Evolutionary conservation across 2,329 filamentous ascomycete genomes (phyloP), one percentile per base, ranked within the genome.

Genomic region (Ophiocordyceps sinensis): DNA sequence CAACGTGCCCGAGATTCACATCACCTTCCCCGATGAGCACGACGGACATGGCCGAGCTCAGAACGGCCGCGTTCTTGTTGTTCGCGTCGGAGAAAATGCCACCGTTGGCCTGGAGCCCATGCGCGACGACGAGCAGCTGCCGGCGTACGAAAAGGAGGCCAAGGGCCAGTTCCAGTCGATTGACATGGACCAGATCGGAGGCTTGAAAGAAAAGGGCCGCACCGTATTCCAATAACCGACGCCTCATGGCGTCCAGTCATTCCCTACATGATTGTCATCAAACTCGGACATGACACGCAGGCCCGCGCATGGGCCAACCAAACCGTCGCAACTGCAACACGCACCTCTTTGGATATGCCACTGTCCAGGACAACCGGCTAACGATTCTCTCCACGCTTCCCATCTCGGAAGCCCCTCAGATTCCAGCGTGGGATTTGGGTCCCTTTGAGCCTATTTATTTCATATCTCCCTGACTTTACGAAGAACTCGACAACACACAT

Each of bases 11-110:
- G 85, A 96, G 66, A 98, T 98, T 55, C 86, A 88, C 63, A 94
- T 98, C 62, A 96, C 91, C 30, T 96, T 98, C 69, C 91, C 91
- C 14, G 85, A 93, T 53, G 91, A 96, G 68, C 81, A 93, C 51
- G 88, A 95, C 56, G 84, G 86, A 50, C 68, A 76, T 41, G 89
- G 89, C 51, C 85, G 79, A 62, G 73, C 74, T 52, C 83, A 83
- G 66, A 86, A 82, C 49, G 89, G 89, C 29, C 79, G 88, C 28
- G 87, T 96, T 40, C 82, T 98, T 19, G 78, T 96, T 30, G 89
- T 98, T 42, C 77, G 85, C 40, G 85, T 96, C 40, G 87, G 88
- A 47, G 91, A 96, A 49, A 82, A 77, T 46, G 82, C 85, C 38
- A 73, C 79, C 31, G 79, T 96, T 48, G 91, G 89, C 39, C 73